Base-by-base conservation (phyloP, 306 rosid genomes). In the Fragaria iinumae region DNA sequence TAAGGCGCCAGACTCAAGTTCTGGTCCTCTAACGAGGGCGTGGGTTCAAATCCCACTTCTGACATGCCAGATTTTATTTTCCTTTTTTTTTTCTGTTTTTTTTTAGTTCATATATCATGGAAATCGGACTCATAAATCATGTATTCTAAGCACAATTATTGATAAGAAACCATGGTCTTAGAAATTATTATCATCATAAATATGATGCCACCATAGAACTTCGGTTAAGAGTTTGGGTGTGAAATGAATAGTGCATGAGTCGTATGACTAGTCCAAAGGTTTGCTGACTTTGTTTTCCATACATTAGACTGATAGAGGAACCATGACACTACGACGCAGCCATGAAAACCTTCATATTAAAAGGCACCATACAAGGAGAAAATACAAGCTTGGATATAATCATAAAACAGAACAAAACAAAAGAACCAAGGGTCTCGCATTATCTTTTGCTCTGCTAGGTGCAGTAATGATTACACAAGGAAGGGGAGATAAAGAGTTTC, bases 21-120 rank as follows among this genome's bases (percentile, higher is more conserved):
- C 83, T 74, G 80, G 80, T 80, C 83, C 79, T 80, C 79, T 41
- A 7, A 32, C 45, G 83, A 74, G 83, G 83, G 83, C 80, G 83
- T 80, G 83, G 83, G 80, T 80, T 80, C 80, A 80, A 80, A 80
- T 68, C 80, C 83, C 76, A 80, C 83, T 75, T 80, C 83, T 80
- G 76, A 80, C 83, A 74, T 2, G 29, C 29, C 29, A 1, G 1
- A 0, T 11, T 27, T 0, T 50, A 1, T 20, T 1, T 59, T 25
- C 10, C 6, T 18, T 20, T 0, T 5, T 2, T 3, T 49, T 49
- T 2, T 3, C 3, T 16, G 0, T 49, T 49, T 2, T 27, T 1
- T 52, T 14, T 17, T 16, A 17, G 18, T 13, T 14, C 53, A 49
- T 0, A 47, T 3, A 14, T 49, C 56, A 17, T 17, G 56, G 20